Base-by-base conservation (phyloP, 768 basidiomycete species). In the Phanerochaete sordida region DNA sequence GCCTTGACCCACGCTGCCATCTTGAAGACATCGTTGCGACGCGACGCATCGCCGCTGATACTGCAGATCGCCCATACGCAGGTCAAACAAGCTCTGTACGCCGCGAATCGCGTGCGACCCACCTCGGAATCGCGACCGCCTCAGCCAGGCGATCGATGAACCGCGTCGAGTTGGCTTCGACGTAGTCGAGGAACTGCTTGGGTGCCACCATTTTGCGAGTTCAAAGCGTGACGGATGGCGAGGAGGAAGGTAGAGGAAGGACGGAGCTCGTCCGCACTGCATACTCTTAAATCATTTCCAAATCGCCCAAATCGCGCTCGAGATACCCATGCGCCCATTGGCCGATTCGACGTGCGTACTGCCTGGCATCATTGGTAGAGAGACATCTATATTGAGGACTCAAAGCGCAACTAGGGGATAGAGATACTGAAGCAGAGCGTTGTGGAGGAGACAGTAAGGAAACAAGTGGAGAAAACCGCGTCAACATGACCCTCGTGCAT, bases 71-170 rank as follows among this genome's bases (percentile, higher is more conserved):
- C n/a, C 7, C 35, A 19, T 24, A 45, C 5, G 27, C n/a, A n/a
- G n/a, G 16, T 57, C 28, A 49, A n/a, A 16, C 27, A n/a, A 16
- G 7, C 16, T 13, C n/a, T 30, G 6, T 13, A 19, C 8, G 21
- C 23, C 35, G 16, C 16, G 23, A 28, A 11, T 28, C 11, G 30
- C 12, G 33, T 31, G 23, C 35, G n/a, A 57, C 66, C 62, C 60
- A 84, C 87, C 87, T 87, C 64, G 91, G 91, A 62, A 96, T 95
- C 19, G 85, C 84, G 54, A 96, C 92, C 19, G 94, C 93, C 35
- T 90, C 82, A 3, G 84, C 77, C 27, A 96, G 85, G 49, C 93
- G 82, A 62, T 86, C 74, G 61, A 98, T 90, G 69, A 95, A 95
- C 26, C 75, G 73, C 53, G 85, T 79, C 56, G 87, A 80, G 65